These are phyloP conservation scores for Hypsizygus ulmarius DNA, from an alignment of 1,284 basidiomycete species.

Conservation along the genomic window DNA sequence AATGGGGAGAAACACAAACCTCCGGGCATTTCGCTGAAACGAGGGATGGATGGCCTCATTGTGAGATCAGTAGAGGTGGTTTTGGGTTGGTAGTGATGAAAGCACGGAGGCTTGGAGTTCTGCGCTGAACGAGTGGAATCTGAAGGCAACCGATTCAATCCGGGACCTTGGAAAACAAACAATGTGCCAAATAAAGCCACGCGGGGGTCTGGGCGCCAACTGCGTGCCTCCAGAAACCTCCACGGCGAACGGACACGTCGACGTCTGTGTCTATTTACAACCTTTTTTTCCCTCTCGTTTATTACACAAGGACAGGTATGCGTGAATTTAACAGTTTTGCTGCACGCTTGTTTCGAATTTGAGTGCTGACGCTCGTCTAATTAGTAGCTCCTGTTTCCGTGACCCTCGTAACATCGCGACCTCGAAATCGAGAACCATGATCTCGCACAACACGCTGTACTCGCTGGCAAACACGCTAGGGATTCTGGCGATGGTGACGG, in stretches of 20 bases:
- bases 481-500: slow-evolving; percentile 77
- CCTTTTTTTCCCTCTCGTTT: too few relatives aligned
- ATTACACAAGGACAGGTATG: too few relatives aligned
- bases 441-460: slow-evolving; percentile 78
- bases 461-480: slow-evolving; percentile 82
- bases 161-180: slow-evolving; percentile 18
- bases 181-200: slow-evolving; percentile 7
- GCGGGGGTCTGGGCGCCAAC: neutral
- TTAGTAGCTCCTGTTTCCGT: too few relatives aligned
- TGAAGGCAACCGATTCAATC: slow-evolving; percentile 16
- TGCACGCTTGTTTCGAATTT: too few relatives aligned
- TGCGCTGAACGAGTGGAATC: neutral
- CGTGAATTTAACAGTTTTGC: too few relatives aligned
- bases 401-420: neutral
- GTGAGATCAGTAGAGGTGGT: slow-evolving; percentile 4
- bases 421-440: slow-evolving; percentile 44
- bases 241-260: too few relatives aligned
- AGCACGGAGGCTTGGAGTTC: neutral
- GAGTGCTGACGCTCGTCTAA: too few relatives aligned
- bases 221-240: too few relatives aligned
- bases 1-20: slow-evolving; percentile 40
- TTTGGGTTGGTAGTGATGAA: slow-evolving; percentile 2
- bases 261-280: too few relatives aligned
- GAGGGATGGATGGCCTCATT: slow-evolving; percentile 63
- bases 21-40: slow-evolving; percentile 77